Evolutionary conservation across 257 asterid genomes (phyloP).

Genomic region (Solanum bulbocastanum): DNA sequence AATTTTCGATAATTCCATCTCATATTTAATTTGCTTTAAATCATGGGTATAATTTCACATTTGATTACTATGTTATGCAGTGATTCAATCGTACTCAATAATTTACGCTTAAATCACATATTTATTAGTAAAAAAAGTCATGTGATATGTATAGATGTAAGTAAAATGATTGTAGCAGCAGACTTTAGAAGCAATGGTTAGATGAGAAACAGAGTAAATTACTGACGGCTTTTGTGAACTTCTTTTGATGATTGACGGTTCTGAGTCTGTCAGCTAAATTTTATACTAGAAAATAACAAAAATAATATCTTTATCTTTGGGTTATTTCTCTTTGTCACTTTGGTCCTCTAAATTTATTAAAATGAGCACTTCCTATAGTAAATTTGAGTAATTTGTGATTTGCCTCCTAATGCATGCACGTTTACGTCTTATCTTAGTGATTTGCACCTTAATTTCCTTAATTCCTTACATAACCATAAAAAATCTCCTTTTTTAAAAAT

Average conservation of each 20-base stretch:
- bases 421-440: too few relatives aligned
- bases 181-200: background rate
- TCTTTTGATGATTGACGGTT: background rate
- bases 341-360: background rate
- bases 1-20: too few relatives aligned
- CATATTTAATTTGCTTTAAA: too few relatives aligned
- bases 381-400: background rate
- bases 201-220: background rate
- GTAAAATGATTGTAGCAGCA: background rate
- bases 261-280: background rate
- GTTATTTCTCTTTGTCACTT: background rate
- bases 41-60: too few relatives aligned
- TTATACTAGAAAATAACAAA: background rate
- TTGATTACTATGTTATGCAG: too few relatives aligned
- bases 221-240: background rate
- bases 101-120: accelerated
- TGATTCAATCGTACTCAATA: background rate
- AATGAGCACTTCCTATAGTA: too few relatives aligned
- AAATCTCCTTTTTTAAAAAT: too few relatives aligned
- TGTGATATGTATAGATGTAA: background rate
- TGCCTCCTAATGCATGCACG: too few relatives aligned
- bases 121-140: background rate
- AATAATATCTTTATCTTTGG: background rate
- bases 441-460: too few relatives aligned
- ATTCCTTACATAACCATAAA: too few relatives aligned